Evolutionary conservation across 1,139 yeast genomes (phyloP).

Genomic region (Candida mesenterica): DNA sequence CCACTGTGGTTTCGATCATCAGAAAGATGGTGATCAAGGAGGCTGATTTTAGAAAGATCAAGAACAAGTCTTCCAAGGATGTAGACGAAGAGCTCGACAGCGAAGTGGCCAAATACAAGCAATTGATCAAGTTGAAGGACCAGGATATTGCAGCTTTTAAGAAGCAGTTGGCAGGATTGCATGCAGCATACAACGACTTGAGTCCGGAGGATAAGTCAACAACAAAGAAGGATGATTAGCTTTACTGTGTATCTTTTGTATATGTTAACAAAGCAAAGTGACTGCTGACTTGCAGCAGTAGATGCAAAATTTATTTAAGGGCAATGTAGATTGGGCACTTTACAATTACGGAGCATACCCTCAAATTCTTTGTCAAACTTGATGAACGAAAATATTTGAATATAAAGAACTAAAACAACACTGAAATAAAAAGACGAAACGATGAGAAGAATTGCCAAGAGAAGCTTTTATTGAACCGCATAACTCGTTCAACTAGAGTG

Average conservation of each 20-base stretch:
- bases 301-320: too few relatives aligned
- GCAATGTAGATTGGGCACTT: too few relatives aligned
- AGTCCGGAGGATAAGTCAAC: constrained; percentile 13
- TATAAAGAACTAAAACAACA: constrained; percentile 4
- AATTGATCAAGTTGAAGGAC: constrained; percentile 44
- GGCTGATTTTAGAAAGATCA: constrained; percentile 34
- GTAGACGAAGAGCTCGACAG: constrained; percentile 22
- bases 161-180: constrained; percentile 54
- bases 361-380: too few relatives aligned
- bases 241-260: too few relatives aligned
- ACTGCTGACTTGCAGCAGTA: too few relatives aligned
- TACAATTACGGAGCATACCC: too few relatives aligned
- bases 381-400: neutral
- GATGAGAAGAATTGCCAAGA: neutral
- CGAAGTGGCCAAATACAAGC: constrained; percentile 38
- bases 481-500: constrained; percentile 14
- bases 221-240: constrained; percentile 11
- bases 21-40: constrained; percentile 60
- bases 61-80: constrained; percentile 16
- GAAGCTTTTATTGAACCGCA: neutral
- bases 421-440: constrained; percentile 6
- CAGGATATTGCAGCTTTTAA: constrained; percentile 49
- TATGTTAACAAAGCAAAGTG: too few relatives aligned
- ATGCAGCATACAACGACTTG: constrained; percentile 50
- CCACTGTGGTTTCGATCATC: constrained; percentile 55